Base-by-base conservation (phyloP, 139 green algal genomes). In the Tetradesmus obliquus region DNA sequence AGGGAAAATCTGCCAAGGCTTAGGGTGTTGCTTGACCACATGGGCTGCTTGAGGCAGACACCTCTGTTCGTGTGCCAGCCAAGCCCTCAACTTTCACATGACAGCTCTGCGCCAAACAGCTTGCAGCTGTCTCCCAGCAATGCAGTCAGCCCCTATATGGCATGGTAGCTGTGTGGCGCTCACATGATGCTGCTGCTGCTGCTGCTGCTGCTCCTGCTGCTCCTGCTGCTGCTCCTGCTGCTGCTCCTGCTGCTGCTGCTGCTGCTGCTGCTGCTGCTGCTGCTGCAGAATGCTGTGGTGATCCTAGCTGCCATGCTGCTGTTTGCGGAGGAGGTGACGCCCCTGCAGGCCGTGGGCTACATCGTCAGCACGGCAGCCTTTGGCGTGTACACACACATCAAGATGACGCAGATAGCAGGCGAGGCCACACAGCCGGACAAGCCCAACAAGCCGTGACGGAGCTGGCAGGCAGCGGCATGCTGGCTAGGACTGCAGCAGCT, bases 281-380 rank as follows among this genome's bases (percentile, higher is more conserved):
- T 71, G 0, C 95, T 98, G 24, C 98, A 99, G 93, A 99, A 98
- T 91, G 93, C 96, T 0, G 32, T 98, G 88, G 93, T 99, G 71
- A 97, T 99, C 55, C 91, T 96, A 24, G 94, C 97, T 4, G 89
- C 89, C 8, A 88, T 92, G 60, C 8, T 82, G 51, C 51, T 92
- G 80, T 92, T 84, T 71, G 80, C 80, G 9, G 95, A 99, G 92
- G 55, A 93, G 13, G 96, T 99, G 5, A 98, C 93, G 51, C 74
- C 86, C 17, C 5, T 94, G 57, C 95, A 96, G 71, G 92, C 85
- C 58, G 5, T 95, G 5, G 97, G 97, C 5, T 98, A 98, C 84
- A 66, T 85, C 10, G 10, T 97, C 32, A 95, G 91, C 13, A 86
- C 98, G 1, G 79, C 74, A 0, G 96, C 95, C 3, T 98, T 98